A percentile compares a stretch with the other conserved stretches of the same genome.
These are phyloP conservation scores for Papiliotrema laurentii DNA, from an alignment of 1,284 basidiomycete genomes.

Conservation along the genomic window DNA sequence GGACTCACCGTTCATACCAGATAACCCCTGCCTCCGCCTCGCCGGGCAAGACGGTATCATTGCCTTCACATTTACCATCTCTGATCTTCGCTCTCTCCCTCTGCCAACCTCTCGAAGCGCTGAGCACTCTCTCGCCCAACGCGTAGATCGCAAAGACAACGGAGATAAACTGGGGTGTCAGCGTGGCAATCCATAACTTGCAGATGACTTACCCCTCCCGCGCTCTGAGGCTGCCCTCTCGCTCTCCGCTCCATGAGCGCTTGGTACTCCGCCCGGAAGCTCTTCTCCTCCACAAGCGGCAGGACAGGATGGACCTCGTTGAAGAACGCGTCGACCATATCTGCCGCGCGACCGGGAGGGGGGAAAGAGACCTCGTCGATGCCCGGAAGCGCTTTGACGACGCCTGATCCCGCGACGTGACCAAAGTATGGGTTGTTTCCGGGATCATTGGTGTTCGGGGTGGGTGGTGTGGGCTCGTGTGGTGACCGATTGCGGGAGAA, in stretches of 20 bases:
- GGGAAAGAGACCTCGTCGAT: conserved; percentile 85
- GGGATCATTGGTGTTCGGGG: not conserved
- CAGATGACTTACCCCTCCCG: conserved; percentile 24
- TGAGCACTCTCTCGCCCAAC: conserved; percentile 57
- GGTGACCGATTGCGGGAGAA: conserved; percentile 53
- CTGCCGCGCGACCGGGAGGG: conserved; percentile 71
- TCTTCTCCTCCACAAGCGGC: conserved; percentile 75
- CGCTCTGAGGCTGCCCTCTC: conserved; percentile 14
- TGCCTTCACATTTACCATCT: conserved; percentile 2
- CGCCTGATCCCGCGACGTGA: conserved; percentile 79
- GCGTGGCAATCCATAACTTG: not conserved
- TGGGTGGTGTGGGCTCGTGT: conserved; percentile 8
- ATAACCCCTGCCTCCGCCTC: conserved; percentile 46
- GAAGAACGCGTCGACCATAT: conserved; percentile 82
- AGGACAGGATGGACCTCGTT: conserved; percentile 74
- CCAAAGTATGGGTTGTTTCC: conserved; percentile 71
- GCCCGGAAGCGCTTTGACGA: conserved; percentile 71
- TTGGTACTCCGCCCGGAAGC: conserved; percentile 67
- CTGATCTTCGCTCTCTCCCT: conserved; percentile 58
- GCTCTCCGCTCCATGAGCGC: conserved; percentile 62
- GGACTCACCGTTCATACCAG: conserved; percentile 37
- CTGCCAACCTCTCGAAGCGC: conserved; percentile 57
- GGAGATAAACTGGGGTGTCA: conserved; percentile 66
- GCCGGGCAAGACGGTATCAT: conserved; percentile 33
- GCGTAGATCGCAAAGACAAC: conserved; percentile 79